Evolutionary conservation across 768 basidiomycete genomes (phyloP).

Genomic region (Tylopilus balloui): DNA sequence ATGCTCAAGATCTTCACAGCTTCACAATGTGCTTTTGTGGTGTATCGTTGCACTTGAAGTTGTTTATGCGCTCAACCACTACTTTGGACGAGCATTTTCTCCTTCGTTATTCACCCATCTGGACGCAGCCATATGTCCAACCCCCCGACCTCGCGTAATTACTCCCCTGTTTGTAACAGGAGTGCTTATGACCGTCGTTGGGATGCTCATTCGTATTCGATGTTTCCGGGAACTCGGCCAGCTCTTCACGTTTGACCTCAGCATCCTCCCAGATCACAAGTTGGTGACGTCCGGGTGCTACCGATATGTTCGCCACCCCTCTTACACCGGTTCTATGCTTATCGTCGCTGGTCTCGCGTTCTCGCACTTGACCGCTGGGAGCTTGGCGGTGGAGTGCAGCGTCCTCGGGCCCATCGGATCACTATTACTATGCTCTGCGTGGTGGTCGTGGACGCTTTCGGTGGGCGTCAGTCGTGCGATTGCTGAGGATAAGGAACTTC

Average conservation of each 20-base stretch:
- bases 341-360: constrained; percentile 45
- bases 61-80: constrained; percentile 36
- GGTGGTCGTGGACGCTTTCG: constrained; percentile 49
- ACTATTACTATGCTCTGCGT: constrained; percentile 34
- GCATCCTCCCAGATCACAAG: constrained; percentile 47
- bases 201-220: constrained; percentile 46
- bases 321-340: constrained; percentile 50
- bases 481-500: constrained; percentile 50
- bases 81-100: constrained; percentile 28
- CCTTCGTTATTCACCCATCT: constrained; percentile 33
- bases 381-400: constrained; percentile 43
- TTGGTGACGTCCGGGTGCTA: constrained; percentile 51
- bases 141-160: constrained; percentile 22
- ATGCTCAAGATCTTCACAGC: constrained; percentile 28
- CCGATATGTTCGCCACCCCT: constrained; percentile 50
- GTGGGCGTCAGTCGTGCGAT: constrained; percentile 46
- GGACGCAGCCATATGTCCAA: constrained; percentile 32
- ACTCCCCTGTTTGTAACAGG: constrained; percentile 47
- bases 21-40: constrained; percentile 49
- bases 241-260: constrained; percentile 58
- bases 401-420: constrained; percentile 29
- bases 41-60: constrained; percentile 48
- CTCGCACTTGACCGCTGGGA: constrained; percentile 44
- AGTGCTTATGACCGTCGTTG: constrained; percentile 39
- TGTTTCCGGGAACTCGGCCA: constrained; percentile 52